Percentiles rank a stretch among this genome's conserved stretches.
These are phyloP conservation scores for Sporothrix sp. DNA, from an alignment of 2,329 filamentous ascomycete genomes.

Conservation along the genomic window DNA sequence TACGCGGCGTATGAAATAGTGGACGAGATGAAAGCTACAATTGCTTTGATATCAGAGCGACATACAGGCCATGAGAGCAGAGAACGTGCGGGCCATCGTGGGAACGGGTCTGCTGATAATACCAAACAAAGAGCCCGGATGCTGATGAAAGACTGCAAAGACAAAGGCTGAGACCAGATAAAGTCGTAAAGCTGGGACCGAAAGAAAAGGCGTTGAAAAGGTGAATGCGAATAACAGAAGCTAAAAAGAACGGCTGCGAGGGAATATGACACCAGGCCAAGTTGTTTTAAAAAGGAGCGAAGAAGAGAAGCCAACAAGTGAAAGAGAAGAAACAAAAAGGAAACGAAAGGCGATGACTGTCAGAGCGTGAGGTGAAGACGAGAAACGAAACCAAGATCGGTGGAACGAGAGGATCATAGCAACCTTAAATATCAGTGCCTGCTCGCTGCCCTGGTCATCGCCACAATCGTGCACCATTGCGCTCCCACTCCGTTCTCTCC, in stretches of 20 bases:
- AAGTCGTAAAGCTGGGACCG: neutral
- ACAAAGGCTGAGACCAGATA: too few species aligned
- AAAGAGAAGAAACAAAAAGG: neutral
- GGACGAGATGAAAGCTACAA: neutral
- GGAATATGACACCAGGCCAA: neutral
- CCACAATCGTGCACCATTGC: slow-evolving; percentile 6
- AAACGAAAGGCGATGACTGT: neutral
- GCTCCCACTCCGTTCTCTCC: neutral
- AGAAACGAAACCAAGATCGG: neutral
- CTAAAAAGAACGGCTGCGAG: neutral
- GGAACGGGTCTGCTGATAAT: neutral
- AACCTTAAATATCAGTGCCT: slow-evolving; percentile 2
- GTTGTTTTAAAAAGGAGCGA: neutral
- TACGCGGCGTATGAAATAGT: neutral
- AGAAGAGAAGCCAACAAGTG: neutral
- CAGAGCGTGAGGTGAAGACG: neutral
- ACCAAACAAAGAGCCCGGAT: neutral
- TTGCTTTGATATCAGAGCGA: too few species aligned
- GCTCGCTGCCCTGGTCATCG: slow-evolving; percentile 1
- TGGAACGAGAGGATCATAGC: slow-evolving; percentile 6
- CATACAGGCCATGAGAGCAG: slow-evolving; percentile 14
- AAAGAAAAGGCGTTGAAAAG: neutral
- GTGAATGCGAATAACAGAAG: neutral
- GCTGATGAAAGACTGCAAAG: neutral
- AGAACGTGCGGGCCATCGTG: slow-evolving; percentile 13